Base-by-base conservation (phyloP, 352 stramenopile species). In the Pilasporangium apinafurcum region DNA sequence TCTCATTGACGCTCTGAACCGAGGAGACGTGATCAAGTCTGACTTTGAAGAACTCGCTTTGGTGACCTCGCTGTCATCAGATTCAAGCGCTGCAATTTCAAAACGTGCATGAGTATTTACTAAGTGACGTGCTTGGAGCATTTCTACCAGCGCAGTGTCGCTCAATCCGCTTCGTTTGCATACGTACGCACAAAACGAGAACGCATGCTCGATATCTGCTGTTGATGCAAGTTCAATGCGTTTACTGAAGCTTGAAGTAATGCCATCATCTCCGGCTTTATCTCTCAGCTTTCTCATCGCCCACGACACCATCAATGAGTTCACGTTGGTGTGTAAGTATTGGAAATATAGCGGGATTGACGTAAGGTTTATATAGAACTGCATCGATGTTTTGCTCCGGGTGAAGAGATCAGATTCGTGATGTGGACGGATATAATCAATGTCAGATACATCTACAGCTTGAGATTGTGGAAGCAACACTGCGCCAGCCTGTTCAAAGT, bases 361-460 rank as follows among this genome's bases (percentile, higher is more conserved):
- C n/a, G 81, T 93, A 22, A 93, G 52, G 42, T 93, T 88, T 41
- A 91, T 51, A 54, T 84, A 89, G 36, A 93, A 93, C 28, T 83
- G 67, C 8, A 64, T 72, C 6, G 65, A 62, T 29, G 56, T 66
- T 28, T 75, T 63, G 37, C 71, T 75, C 31, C 54, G 68, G 24
- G 65, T 63, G 17, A 65, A 32, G 2, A 82, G 37, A 26, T 50
- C 60, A 21, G 53, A 43, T 9, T 65, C 42, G 9, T 51, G 24
- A 21, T 30, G 27, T 40, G 41, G 27, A 16, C 34, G 26, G 22
- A 20, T 12, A 45, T 62, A 33, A 13, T 60, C 48, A 29, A 13
- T 24, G 13, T 45, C 43, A 37, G 39, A 43, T 8, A 76, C 59
- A 38, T 90, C 77, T 3, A 88, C 70, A 5, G 79, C 62, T 51